Conservation (phyloP, 129 eudicot genomes). For the Arctium lappa region DNA sequence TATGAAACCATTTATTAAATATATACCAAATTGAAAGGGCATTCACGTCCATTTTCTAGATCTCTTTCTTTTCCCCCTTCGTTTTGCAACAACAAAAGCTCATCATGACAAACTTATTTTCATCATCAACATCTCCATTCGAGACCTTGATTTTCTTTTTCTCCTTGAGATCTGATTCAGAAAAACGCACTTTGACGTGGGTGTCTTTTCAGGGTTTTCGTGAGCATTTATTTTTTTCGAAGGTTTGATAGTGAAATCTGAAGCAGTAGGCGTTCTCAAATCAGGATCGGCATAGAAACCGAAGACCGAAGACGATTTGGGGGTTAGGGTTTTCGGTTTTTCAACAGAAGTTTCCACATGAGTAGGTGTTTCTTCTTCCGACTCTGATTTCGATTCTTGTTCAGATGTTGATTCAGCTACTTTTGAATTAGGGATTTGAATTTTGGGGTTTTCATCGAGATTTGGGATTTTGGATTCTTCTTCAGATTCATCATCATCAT, state of each 20-base stretch:
- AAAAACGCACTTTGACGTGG: constrained; percentile 16
- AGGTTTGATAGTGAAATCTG: constrained; percentile 28
- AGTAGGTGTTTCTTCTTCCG: constrained; percentile 14
- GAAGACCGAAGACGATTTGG: constrained; percentile 21
- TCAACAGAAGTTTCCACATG: background rate
- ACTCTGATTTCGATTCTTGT: constrained; percentile 16
- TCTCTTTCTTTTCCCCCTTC: no score
- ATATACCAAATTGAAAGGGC: no score
- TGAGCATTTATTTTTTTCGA: constrained; percentile 14
- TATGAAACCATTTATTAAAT: no score
- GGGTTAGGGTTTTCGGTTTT: constrained; percentile 7
- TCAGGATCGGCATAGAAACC: constrained; percentile 18
- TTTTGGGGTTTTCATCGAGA: constrained; percentile 1
- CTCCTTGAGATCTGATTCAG: constrained; percentile 3
- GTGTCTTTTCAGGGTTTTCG: background rate
- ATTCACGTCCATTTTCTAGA: no score
- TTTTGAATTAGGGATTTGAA: constrained; percentile 14
- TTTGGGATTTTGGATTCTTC: background rate
- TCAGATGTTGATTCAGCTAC: background rate
- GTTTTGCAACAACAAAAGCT: constrained; percentile 29
- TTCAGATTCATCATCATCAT: constrained; percentile 11
- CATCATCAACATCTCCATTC: constrained; percentile 31
- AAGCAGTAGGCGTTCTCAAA: constrained; percentile 26
- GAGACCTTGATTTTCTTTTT: constrained; percentile 22
- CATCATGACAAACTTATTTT: constrained; percentile 39